phyloP scores from a whole-genome alignment of 1,139 yeast species.

The Candida sp. region DNA sequence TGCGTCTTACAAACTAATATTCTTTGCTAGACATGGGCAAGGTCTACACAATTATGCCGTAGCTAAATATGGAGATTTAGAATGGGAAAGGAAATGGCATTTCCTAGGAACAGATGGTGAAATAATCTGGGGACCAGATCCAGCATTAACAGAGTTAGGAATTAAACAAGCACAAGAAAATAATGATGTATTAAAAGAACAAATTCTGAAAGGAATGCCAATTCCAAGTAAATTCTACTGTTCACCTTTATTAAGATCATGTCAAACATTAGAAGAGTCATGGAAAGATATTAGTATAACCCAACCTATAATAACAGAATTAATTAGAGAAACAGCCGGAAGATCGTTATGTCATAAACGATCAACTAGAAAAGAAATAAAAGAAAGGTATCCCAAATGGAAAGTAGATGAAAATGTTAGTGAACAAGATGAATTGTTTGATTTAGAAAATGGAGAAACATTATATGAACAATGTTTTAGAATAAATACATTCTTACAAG shows the following conservation, averaged over 20 bases:
- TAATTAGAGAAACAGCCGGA: conserved; percentile 66
- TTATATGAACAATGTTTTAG: conserved; percentile 47
- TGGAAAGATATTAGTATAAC: conserved; percentile 48
- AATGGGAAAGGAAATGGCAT: conserved; percentile 63
- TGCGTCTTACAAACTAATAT: conserved; percentile 48
- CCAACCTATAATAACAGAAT: conserved; percentile 46
- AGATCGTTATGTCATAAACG: conserved; percentile 67
- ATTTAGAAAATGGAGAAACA: conserved; percentile 19
- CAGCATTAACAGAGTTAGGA: conserved; percentile 60
- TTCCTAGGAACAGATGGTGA: conserved; percentile 53
- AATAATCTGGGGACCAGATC: conserved; percentile 66
- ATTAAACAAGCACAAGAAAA: conserved; percentile 42
- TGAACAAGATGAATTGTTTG: conserved; percentile 41
- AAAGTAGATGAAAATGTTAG: background rate
- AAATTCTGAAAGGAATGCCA: conserved; percentile 47
- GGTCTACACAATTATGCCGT: conserved; percentile 71
- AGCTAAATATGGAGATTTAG: conserved; percentile 50
- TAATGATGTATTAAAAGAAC: conserved; percentile 38
- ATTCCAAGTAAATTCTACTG: conserved; percentile 53
- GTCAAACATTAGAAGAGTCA: conserved; percentile 53
- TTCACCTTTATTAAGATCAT: conserved; percentile 65
- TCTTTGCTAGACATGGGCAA: conserved; percentile 75
- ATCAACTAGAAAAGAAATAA: conserved; percentile 16
- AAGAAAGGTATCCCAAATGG: conserved; percentile 7
- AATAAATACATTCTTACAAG: conserved; percentile 37